Conservation (phyloP, 768 basidiomycete species). For the Lyophyllum semitale region DNA sequence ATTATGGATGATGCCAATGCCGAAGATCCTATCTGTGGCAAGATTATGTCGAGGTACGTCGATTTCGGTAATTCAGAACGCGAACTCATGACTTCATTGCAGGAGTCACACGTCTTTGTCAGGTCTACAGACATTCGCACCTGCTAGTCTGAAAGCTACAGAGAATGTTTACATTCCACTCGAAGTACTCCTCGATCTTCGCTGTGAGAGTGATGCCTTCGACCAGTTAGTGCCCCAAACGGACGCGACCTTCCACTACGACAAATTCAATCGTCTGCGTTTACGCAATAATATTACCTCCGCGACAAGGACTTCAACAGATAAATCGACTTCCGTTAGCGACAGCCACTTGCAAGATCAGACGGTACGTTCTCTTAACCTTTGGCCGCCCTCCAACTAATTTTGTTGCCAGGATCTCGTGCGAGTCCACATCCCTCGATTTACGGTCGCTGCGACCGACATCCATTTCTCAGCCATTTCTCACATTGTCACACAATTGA, state of each 20-base stretch:
- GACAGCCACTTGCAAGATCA: slow-evolving; percentile 62
- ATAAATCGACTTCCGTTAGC: slow-evolving; percentile 32
- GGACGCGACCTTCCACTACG: slow-evolving; percentile 81
- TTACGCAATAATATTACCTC: slow-evolving; percentile 72
- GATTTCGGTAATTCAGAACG: background rate
- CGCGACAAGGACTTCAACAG: slow-evolving; percentile 34
- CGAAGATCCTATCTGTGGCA: slow-evolving; percentile 83
- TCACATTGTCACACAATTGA: slow-evolving; percentile 80
- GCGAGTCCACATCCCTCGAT: slow-evolving; percentile 78
- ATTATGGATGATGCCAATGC: slow-evolving; percentile 80
- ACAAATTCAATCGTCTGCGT: slow-evolving; percentile 93
- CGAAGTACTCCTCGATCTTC: slow-evolving; percentile 85
- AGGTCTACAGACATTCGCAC: slow-evolving; percentile 88
- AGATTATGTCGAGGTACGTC: slow-evolving; percentile 81
- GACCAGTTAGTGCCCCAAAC: slow-evolving; percentile 91
- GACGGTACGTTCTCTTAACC: slow-evolving; percentile 45
- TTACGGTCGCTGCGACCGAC: slow-evolving; percentile 84
- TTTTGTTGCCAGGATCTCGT: slow-evolving; percentile 66
- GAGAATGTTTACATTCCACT: slow-evolving; percentile 73
- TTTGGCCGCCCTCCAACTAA: background rate
- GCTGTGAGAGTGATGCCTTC: slow-evolving; percentile 80
- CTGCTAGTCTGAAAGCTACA: slow-evolving; percentile 43
- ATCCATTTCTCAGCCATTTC: slow-evolving; percentile 84
- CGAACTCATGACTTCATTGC: slow-evolving; percentile 2
- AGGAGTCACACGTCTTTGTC: slow-evolving; percentile 80